phyloP scores from a whole-genome alignment of 495 filamentous ascomycete genomes.

The Xylaria acuta region DNA sequence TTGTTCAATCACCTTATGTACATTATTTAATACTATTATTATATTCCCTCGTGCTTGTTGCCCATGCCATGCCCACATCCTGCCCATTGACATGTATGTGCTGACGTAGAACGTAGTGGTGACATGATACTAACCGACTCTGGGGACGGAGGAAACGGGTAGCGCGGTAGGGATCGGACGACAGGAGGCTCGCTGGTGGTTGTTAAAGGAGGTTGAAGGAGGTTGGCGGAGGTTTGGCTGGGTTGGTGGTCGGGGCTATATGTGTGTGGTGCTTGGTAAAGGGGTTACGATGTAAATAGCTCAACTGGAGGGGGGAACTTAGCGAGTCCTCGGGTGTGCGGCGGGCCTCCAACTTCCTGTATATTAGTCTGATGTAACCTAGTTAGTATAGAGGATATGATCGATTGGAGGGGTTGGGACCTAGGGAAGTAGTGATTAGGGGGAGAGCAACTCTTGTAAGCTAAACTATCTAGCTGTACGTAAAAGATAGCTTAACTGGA shows the following conservation, averaged over 20 bases:
- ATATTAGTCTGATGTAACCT: neutral
- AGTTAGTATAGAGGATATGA: neutral
- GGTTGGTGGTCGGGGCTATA: neutral
- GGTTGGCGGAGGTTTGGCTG: neutral
- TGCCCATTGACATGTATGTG: neutral
- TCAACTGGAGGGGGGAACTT: conserved; percentile 10
- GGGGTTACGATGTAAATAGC: neutral
- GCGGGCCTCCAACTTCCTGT: conserved; percentile 1
- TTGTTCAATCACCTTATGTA: too few relatives aligned
- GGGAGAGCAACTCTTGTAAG: neutral
- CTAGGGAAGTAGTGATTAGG: neutral
- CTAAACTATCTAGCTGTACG: too few relatives aligned
- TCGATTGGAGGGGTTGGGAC: neutral
- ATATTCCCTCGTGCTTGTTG: neutral
- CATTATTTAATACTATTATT: neutral
- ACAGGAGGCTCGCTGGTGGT: too few relatives aligned
- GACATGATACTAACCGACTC: neutral
- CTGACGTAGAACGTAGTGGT: neutral
- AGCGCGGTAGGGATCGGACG: too few relatives aligned
- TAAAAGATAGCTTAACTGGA: neutral
- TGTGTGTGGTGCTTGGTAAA: neutral
- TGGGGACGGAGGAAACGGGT: too few relatives aligned
- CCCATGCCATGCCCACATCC: too few relatives aligned
- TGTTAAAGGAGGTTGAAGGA: too few relatives aligned
- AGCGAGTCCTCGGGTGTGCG: conserved; percentile 7